A percentile compares a stretch with the other conserved stretches of the same genome.
These are phyloP conservation scores for Yamadazyma atmosphaerica DNA, from an alignment of 1,139 yeast species.

Conservation along the genomic window DNA sequence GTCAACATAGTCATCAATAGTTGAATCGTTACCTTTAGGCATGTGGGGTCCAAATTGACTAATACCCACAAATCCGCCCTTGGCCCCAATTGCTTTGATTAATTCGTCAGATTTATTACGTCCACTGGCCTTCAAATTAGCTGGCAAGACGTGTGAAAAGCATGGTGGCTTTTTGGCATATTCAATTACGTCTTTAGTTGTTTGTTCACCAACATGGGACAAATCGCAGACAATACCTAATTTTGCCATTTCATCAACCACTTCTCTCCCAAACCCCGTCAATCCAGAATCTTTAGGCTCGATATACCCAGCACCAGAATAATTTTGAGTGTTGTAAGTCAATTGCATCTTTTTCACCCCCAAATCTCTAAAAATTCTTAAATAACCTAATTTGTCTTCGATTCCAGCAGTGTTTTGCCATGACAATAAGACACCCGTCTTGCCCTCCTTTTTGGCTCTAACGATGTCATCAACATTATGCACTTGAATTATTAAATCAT, in stretches of 20 bases:
- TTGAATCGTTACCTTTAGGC: conserved; percentile 17
- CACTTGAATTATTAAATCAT: conserved; percentile 14
- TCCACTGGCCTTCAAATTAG: conserved; percentile 13
- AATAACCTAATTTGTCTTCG: conserved; percentile 16
- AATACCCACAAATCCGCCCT: conserved; percentile 17
- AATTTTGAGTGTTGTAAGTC: conserved; percentile 16
- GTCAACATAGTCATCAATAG: conserved; percentile 17
- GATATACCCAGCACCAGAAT: conserved; percentile 16
- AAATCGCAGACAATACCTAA: conserved; percentile 56
- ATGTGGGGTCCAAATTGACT: conserved; percentile 17
- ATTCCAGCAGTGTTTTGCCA: conserved; percentile 18
- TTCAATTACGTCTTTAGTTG: conserved; percentile 45
- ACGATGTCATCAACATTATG: conserved; percentile 14
- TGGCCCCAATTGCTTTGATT: conserved; percentile 14
- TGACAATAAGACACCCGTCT: conserved; percentile 16
- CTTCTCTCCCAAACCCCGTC: conserved; percentile 39
- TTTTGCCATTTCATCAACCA: conserved; percentile 49
- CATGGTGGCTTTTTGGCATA: conserved; percentile 48
- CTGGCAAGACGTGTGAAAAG: conserved; percentile 37
- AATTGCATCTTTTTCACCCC: conserved; percentile 17
- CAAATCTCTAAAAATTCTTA: conserved; percentile 15
- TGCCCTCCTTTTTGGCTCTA: conserved; percentile 11
- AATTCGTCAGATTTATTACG: conserved; percentile 15
- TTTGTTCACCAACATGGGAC: conserved; percentile 50
- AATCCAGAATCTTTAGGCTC: conserved; percentile 48